Conservation (phyloP, 1,139 yeast genomes). For the Casaregolazyma lundiana region DNA sequence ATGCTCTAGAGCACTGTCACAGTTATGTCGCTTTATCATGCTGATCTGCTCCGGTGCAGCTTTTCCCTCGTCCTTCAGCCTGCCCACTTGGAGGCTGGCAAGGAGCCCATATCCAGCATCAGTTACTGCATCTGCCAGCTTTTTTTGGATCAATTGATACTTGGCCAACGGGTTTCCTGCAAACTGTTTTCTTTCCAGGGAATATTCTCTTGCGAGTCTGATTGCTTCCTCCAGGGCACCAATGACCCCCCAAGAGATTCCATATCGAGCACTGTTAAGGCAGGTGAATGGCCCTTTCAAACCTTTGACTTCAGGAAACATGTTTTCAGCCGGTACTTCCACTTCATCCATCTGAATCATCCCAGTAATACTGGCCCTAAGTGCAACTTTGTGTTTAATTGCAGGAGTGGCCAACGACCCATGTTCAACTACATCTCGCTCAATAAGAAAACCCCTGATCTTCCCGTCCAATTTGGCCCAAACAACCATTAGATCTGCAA, state of each 20-base stretch:
- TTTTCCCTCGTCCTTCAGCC: conserved; percentile 38
- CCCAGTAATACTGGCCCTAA: conserved; percentile 43
- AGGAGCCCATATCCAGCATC: conserved; percentile 39
- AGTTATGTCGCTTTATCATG: conserved; percentile 42
- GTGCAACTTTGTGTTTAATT: conserved; percentile 37
- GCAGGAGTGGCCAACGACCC: conserved; percentile 40
- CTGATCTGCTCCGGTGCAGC: conserved; percentile 42
- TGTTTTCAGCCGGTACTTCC: conserved; percentile 41
- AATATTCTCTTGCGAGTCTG: conserved; percentile 36
- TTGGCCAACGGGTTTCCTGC: conserved; percentile 37
- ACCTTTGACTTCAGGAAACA: conserved; percentile 38
- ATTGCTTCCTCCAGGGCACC: conserved; percentile 43
- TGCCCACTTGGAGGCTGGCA: conserved; percentile 41
- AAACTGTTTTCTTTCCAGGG: conserved; percentile 41
- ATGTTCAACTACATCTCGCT: conserved; percentile 31
- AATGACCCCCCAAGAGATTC: conserved; percentile 44
- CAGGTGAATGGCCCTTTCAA: conserved; percentile 45
- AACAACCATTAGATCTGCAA: conserved; percentile 40
- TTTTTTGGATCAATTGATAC: conserved; percentile 41
- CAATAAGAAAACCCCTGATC: conserved; percentile 41
- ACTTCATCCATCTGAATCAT: conserved; percentile 43
- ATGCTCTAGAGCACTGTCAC: conserved; percentile 39
- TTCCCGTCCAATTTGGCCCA: conserved; percentile 45
- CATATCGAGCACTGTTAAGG: conserved; percentile 41
- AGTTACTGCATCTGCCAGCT: conserved; percentile 41